Conservation (phyloP, 208 protist species). For the Spongospora subterranea region DNA sequence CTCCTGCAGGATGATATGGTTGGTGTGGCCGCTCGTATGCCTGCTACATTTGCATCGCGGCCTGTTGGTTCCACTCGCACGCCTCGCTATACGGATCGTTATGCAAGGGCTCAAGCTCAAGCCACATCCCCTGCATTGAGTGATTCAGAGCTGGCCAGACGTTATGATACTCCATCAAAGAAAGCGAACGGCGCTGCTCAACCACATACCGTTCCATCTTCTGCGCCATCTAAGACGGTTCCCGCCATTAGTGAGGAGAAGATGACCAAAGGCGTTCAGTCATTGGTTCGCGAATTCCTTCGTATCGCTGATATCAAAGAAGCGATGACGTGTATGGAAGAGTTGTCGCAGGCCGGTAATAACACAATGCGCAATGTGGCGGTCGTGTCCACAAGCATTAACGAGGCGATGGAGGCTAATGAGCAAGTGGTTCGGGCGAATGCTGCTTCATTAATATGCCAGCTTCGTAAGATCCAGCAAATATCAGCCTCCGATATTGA, state of each 20-base stretch:
- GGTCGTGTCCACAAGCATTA: background rate
- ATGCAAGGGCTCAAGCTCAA: background rate
- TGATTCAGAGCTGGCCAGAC: constrained; percentile 4
- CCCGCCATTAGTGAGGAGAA: background rate
- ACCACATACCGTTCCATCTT: background rate
- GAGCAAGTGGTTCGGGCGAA: background rate
- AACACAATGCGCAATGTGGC: constrained; percentile 36
- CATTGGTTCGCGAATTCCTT: constrained; percentile 36
- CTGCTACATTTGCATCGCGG: background rate
- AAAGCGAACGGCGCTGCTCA: background rate
- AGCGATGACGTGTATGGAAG: constrained; percentile 15
- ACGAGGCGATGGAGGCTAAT: constrained; percentile 24
- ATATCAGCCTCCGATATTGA: background rate
- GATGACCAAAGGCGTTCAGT: background rate
- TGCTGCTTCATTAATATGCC: background rate
- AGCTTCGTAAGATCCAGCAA: background rate
- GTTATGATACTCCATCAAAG: background rate
- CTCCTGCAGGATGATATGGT: background rate
- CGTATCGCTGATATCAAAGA: background rate
- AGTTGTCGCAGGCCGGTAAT: constrained; percentile 5
- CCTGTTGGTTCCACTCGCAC: background rate
- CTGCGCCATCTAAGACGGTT: background rate
- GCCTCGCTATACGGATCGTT: constrained; percentile 25
- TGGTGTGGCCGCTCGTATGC: background rate
- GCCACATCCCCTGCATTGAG: background rate